A percentile compares a stretch with the other conserved stretches of the same genome.
phyloP scores from a whole-genome alignment of 768 basidiomycete genomes.

The Paxillus ammoniavirescens region DNA sequence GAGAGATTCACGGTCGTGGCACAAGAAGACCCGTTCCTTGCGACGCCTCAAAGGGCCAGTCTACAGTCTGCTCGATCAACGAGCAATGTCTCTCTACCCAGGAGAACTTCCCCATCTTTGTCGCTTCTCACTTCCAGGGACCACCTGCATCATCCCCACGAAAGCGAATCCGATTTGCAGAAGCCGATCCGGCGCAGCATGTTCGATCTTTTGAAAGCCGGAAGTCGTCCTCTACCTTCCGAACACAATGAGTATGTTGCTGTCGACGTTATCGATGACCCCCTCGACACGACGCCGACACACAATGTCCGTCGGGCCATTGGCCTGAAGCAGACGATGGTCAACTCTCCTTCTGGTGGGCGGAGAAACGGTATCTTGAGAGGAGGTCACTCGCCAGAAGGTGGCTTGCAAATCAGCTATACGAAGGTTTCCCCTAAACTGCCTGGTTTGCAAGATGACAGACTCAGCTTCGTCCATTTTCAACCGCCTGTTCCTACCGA shows the following conservation, averaged over 20 bases:
- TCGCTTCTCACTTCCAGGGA: neutral
- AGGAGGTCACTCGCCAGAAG: constrained; percentile 1
- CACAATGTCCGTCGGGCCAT: neutral
- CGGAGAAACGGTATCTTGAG: neutral
- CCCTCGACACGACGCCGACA: neutral
- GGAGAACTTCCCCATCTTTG: constrained; percentile 3
- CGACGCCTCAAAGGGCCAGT: neutral
- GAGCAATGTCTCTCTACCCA: constrained; percentile 1
- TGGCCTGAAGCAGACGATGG: neutral
- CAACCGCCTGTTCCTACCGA: neutral
- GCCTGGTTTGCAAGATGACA: neutral
- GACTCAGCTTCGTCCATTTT: neutral
- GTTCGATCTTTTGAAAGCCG: constrained; percentile 23
- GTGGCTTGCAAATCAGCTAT: neutral
- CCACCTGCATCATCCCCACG: neutral
- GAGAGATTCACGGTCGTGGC: constrained; percentile 22
- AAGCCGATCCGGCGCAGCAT: constrained; percentile 21
- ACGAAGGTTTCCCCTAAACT: neutral
- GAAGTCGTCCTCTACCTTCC: neutral
- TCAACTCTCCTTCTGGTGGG: neutral
- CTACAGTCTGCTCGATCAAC: neutral
- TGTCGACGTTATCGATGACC: neutral
- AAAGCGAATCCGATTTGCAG: neutral
- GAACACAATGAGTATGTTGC: neutral
- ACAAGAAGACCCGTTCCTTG: constrained; percentile 24